Base-by-base conservation (phyloP, 352 stramenopile species). In the Phytopythium montanum region DNA sequence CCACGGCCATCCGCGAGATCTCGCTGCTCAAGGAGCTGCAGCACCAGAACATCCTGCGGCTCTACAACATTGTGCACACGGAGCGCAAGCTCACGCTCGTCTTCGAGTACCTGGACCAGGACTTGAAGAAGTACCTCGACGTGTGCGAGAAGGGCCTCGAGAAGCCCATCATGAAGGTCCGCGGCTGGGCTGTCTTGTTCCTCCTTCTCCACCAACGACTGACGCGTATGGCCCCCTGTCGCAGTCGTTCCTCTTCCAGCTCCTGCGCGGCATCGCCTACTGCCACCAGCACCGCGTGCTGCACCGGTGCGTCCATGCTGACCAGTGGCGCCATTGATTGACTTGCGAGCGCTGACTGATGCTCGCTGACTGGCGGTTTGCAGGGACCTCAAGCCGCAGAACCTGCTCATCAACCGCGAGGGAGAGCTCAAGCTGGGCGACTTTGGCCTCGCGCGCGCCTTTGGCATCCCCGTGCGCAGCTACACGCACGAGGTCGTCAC, bases 401-500 rank as follows among this genome's bases (percentile, higher is more conserved):
- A 99, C 65, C 67, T 99, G 62, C 81, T 99, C 21, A 99, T 99
- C 75, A 99, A 99, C 74, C 87, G 92, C 12, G 93, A 99, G 64
- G 96, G 96, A 39, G 92, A 98, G 54, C 84, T 99, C 19, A 99
- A 99, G 74, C 85, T 99, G n/a, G 98, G 96, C 18, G 98, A 99
- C 70, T 99, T 99, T 88, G 98, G 98, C 21, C 80, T 99, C n/a
- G 98, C 98, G 26, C 79, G 98, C 50, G 97, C 97, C 18, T 99
- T 99, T 85, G 97, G 97, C 31, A 99, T 99, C 64, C 98, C 97
- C 26, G 97, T 99, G 50, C 81, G 97, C 66, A 91, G 76, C 65
- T 99, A 99, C 71, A 99, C 98, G 9, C 97, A 99, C 72, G 97
- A 99, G 73, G 97, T 99, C 48, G 97, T 99, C n/a, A 99, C 97